These are phyloP conservation scores for Pseudoperonospora humuli DNA, from an alignment of 352 stramenopile species.

Conservation along the genomic window DNA sequence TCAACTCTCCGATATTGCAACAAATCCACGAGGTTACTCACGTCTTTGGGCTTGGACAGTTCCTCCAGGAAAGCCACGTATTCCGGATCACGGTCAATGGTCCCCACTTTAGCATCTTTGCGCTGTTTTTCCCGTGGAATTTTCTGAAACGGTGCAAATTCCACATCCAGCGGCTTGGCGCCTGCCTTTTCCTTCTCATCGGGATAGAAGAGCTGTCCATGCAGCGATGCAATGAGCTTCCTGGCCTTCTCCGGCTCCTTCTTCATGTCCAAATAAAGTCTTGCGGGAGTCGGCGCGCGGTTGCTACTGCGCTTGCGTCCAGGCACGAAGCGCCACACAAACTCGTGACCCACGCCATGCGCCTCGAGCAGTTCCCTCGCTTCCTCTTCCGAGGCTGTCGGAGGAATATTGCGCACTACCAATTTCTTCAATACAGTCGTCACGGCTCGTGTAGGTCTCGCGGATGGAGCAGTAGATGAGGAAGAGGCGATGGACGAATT, in stretches of 20 bases:
- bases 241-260: conserved; percentile 44
- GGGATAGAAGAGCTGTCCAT: conserved; percentile 35
- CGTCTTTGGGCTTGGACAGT: conserved; percentile 55
- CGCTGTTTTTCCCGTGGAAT: conserved; percentile 71
- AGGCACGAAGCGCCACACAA: conserved; percentile 58
- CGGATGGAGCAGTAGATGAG: conserved; percentile 3
- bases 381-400: conserved; percentile 32
- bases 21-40: conserved; percentile 13
- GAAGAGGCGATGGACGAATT: conserved; percentile 1
- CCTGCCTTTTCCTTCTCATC: conserved; percentile 30
- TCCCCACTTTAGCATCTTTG: conserved; percentile 69
- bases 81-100: conserved; percentile 64
- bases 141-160: conserved; percentile 76
- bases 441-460: conserved; percentile 33
- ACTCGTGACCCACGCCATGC: conserved; percentile 29
- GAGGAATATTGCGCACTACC: conserved; percentile 59
- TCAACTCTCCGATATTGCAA: not conserved
- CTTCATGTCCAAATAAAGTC: conserved; percentile 72
- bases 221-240: conserved; percentile 40
- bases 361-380: conserved; percentile 28
- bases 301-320: conserved; percentile 52
- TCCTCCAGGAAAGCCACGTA: conserved; percentile 70
- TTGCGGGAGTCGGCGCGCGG: conserved; percentile 32
- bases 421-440: conserved; percentile 55
- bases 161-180: conserved; percentile 36